Percentiles rank a stretch among this genome's conserved stretches.
These are phyloP conservation scores for Coccomyxa subellipsoidea DNA, from an alignment of 163 green algal genomes.

Conservation along the genomic window DNA sequence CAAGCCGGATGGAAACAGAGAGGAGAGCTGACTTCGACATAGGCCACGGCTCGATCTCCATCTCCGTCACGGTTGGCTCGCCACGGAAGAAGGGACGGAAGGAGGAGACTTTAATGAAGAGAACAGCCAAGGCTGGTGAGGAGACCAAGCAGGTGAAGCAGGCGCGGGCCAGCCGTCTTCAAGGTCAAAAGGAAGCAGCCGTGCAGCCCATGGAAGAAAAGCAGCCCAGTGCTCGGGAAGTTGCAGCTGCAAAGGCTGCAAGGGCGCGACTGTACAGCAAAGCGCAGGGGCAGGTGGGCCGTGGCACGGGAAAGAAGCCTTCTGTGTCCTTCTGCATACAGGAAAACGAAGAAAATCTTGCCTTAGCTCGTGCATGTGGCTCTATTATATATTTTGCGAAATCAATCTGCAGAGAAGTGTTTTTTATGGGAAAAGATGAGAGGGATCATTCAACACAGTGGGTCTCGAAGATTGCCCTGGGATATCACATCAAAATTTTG, in stretches of 20 bases:
- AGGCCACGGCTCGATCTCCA: background rate
- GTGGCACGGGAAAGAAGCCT: background rate
- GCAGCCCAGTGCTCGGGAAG: slow-evolving; percentile 13
- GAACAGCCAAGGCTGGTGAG: background rate
- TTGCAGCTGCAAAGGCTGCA: slow-evolving; percentile 22
- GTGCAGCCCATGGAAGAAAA: background rate
- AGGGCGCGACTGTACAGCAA: slow-evolving; percentile 12
- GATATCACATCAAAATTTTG: too few relatives aligned
- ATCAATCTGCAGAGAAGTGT: too few relatives aligned
- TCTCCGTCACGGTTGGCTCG: background rate
- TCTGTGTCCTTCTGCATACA: background rate
- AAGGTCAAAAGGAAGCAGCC: background rate
- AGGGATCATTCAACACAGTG: too few relatives aligned
- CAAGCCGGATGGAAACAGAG: background rate
- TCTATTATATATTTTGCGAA: too few relatives aligned
- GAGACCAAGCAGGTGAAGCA: background rate
- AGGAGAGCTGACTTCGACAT: background rate
- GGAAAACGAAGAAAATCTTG: too few relatives aligned
- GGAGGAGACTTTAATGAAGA: slow-evolving; percentile 4
- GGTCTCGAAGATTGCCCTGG: too few relatives aligned
- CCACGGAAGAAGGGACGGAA: background rate
- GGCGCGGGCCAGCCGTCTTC: background rate
- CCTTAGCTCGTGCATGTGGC: too few relatives aligned
- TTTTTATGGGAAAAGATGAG: too few relatives aligned
- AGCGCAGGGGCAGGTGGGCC: background rate